Evolutionary conservation across 371 early-diverging fungal species (phyloP), one percentile per base, ranked within the genome.

Genomic region (Parasitella parasitica): DNA sequence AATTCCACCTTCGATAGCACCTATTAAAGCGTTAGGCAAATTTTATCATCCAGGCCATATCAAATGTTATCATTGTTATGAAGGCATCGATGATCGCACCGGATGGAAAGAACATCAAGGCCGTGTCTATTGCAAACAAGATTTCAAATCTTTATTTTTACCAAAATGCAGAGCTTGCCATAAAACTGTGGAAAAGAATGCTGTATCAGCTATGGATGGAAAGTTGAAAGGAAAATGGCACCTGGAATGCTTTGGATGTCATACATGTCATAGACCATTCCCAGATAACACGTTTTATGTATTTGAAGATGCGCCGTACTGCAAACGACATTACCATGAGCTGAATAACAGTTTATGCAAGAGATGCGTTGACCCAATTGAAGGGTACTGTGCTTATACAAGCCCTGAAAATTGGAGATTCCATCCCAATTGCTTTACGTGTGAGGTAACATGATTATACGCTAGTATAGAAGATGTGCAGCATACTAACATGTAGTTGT

Each of bases 201-300:
- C 91, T 0, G 88, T 94, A 18, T 87, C 86, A 54, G 91, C 93
- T 9, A 86, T 88, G 71, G 91, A 91, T 62, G 84, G 89, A 30
- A 89, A 89, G 66, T 70, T 94, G 54, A 81, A 90, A 34, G 84
- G 89, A 57, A 89, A 91, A 76, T 94, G 91, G 89, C 95, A 94
- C 67, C 35, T 77, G 4, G 76, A 77, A 8, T 82, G 82, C 37
- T 82, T 82, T 73, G 82, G 82, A 1, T 82, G 82, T 39, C 79
- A 79, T 57, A 86, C 79, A 0, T 94, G 94, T 65, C 87, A 77
- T 59, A 77, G 77, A 58, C 81, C 88, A n/a, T 94, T 94, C 69
- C 93, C 93, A 6, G 91, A 93, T 72, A 91, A 89, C 66, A 91
- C 89, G 27, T 94, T 94, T 66, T 94, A 93, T 65, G 93, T 93